A percentile compares a stretch with the other conserved stretches of the same genome.
These are phyloP conservation scores for Cladosporium sp. DNA, from an alignment of 2,329 filamentous ascomycete genomes.

Conservation along the genomic window DNA sequence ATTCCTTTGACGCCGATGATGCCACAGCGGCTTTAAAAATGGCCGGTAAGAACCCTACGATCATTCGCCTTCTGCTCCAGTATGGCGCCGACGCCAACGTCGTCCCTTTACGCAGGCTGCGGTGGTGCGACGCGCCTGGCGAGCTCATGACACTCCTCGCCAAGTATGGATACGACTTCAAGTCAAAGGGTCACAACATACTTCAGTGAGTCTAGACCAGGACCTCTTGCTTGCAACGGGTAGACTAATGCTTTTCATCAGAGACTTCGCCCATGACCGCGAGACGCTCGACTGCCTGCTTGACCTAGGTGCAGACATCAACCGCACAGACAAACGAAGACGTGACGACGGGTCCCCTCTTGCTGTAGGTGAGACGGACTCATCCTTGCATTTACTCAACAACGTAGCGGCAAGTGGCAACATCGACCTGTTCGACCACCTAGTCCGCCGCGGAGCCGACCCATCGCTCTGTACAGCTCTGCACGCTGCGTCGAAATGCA, in stretches of 20 bases:
- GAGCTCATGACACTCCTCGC: constrained; percentile 9
- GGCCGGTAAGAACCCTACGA: not conserved
- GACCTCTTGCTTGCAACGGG: not conserved
- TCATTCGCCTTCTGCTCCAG: not conserved
- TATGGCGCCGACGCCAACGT: constrained; percentile 1
- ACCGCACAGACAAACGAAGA: constrained; percentile 8
- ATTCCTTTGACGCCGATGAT: not conserved
- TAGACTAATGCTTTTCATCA: not conserved
- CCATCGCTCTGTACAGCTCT: constrained; percentile 8
- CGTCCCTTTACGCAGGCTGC: not conserved
- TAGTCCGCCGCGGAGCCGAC: constrained; percentile 15
- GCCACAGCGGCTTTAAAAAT: not conserved
- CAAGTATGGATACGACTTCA: constrained; percentile 9
- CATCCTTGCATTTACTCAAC: constrained; percentile 14
- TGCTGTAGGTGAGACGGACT: constrained; percentile 4
- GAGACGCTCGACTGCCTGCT: constrained; percentile 16
- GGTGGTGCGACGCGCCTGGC: not conserved
- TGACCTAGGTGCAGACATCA: constrained; percentile 17
- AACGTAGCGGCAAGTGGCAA: constrained; percentile 15
- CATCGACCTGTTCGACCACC: constrained; percentile 16
- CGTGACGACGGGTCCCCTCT: constrained; percentile 6
- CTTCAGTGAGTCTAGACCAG: constrained; percentile 7
- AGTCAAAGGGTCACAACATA: constrained; percentile 8
- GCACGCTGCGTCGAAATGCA: constrained; percentile 12
- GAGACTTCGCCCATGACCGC: constrained; percentile 13